Conservation (phyloP, 345 rosid genomes). For the Boechera stricta region DNA sequence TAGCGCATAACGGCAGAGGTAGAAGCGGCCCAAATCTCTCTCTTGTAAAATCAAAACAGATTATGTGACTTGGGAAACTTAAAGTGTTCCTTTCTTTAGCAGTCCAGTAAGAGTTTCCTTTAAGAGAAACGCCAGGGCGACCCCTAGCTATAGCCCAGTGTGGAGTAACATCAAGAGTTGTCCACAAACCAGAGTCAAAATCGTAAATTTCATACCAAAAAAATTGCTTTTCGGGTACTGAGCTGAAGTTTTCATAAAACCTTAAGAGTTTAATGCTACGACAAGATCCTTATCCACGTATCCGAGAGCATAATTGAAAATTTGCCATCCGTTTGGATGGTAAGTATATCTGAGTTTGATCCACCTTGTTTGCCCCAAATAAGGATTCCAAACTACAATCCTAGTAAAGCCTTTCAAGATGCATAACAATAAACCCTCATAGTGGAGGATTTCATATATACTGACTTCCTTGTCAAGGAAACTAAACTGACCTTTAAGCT, state of each 20-base stretch:
- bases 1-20: no score
- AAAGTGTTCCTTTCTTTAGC: not conserved
- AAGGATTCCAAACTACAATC: not conserved
- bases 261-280: not conserved
- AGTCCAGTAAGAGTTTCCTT: not conserved
- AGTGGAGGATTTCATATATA: not conserved
- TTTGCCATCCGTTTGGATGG: fast-evolving
- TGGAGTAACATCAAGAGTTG: conserved; percentile 9
- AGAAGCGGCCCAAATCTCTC: no score
- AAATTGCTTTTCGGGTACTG: not conserved
- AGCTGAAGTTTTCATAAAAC: no score
- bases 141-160: not conserved
- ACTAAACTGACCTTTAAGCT: not conserved
- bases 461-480: not conserved
- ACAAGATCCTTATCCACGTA: not conserved
- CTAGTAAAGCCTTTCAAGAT: not conserved
- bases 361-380: not conserved
- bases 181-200: not conserved
- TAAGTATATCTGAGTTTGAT: not conserved
- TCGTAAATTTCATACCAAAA: not conserved
- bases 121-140: not conserved
- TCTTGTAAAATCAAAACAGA: no score
- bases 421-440: conserved; percentile 6
- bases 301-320: not conserved
- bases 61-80: no score